Conservation (phyloP, 106 monocot genomes). For the Apostasia shenzhenica region DNA sequence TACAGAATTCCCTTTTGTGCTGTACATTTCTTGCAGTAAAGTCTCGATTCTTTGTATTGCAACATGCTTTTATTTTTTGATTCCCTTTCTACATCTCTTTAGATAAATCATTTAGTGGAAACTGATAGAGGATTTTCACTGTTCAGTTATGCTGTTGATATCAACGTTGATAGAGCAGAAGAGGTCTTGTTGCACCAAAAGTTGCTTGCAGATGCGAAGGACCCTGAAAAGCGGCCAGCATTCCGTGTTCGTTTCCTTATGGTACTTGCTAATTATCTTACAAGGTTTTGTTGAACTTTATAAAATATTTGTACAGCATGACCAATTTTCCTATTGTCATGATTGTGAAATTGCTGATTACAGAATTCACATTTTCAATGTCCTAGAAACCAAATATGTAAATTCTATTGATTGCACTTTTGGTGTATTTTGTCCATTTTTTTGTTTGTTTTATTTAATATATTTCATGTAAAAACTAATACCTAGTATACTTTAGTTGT, state of each 20-base stretch:
- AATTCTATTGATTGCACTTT: too few relatives aligned
- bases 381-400: too few relatives aligned
- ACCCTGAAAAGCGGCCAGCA: constrained; percentile 59
- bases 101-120: neutral
- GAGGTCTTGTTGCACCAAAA: constrained; percentile 72
- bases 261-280: constrained; percentile 22
- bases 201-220: constrained; percentile 60
- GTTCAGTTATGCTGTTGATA: constrained; percentile 54
- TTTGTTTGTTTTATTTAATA: too few relatives aligned
- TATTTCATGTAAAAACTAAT: too few relatives aligned
- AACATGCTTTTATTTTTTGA: neutral
- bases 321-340: neutral
- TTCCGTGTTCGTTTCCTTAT: constrained; percentile 74
- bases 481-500: too few relatives aligned
- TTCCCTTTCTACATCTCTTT: neutral
- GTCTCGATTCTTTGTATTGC: too few relatives aligned
- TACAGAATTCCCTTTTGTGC: neutral
- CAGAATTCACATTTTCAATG: too few relatives aligned
- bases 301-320: neutral
- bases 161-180: constrained; percentile 66
- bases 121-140: neutral
- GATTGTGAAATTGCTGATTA: too few relatives aligned
- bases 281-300: neutral
- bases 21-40: neutral
- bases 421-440: too few relatives aligned